phyloP scores from a whole-genome alignment of 108 stramenopile genomes.

The Aurantiochytrium sp. region DNA sequence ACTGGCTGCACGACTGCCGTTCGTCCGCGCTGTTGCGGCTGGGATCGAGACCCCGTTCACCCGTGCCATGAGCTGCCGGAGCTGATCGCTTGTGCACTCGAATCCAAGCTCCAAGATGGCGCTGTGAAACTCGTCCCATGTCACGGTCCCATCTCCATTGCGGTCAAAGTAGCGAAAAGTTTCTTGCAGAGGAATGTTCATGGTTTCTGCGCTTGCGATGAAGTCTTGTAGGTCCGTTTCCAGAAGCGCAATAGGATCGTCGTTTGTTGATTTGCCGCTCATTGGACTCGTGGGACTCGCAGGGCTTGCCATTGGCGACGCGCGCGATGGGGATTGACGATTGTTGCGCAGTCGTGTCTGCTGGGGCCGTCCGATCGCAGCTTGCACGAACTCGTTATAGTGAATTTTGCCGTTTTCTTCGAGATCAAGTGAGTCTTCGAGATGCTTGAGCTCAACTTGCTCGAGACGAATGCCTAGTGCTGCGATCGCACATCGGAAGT shows the following conservation, averaged over 20 bases:
- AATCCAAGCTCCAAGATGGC: not conserved
- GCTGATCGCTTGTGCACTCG: not conserved
- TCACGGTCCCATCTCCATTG: not conserved
- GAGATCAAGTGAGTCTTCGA: not conserved
- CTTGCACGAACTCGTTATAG: not conserved
- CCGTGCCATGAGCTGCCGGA: not conserved
- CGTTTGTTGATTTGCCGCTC: not conserved
- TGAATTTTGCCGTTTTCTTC: not conserved
- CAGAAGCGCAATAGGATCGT: not conserved
- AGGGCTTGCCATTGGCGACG: not conserved
- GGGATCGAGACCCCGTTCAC: not conserved
- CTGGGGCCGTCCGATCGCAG: not conserved
- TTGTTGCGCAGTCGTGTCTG: not conserved
- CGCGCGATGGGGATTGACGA: too few species aligned
- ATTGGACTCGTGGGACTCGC: not conserved
- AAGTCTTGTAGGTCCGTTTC: constrained; percentile 12
- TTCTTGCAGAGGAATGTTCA: not conserved
- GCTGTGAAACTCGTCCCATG: not conserved
- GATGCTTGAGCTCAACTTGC: not conserved
- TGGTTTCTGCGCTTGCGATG: not conserved
- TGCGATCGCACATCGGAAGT: not conserved
- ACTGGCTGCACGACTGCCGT: too few species aligned
- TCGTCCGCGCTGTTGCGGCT: not conserved
- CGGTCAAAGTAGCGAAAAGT: constrained; percentile 5
- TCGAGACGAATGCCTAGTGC: not conserved